These are phyloP conservation scores for Trypanosoma lewisi DNA, from an alignment of 208 protist species.

Conservation along the genomic window DNA sequence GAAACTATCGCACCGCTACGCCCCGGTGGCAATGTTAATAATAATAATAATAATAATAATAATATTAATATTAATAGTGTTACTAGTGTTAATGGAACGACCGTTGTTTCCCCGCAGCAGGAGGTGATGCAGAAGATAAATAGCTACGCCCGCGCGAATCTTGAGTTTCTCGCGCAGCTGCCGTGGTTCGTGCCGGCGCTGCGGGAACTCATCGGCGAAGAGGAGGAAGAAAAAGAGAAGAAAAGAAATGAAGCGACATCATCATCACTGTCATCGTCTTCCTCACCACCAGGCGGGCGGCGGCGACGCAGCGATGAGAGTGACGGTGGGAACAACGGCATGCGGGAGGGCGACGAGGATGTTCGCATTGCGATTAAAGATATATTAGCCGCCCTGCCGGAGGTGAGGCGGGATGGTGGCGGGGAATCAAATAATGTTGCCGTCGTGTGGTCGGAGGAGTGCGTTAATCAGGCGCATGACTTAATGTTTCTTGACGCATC, in stretches of 20 bases:
- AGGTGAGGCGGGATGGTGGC: neutral
- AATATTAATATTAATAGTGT: neutral
- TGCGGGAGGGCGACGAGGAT: conserved; percentile 54
- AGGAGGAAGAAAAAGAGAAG: conserved; percentile 1
- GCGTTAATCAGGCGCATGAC: conserved; percentile 58
- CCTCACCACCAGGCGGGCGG: neutral
- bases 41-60: conserved; percentile 3
- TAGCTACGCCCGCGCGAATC: conserved; percentile 53
- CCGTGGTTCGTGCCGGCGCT: conserved; percentile 68
- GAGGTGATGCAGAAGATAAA: conserved; percentile 62
- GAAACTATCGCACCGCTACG: conserved; percentile 34
- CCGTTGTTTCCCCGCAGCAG: conserved; percentile 7
- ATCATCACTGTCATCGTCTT: conserved; percentile 17
- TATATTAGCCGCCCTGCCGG: conserved; percentile 61
- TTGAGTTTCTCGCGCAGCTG: conserved; percentile 68
- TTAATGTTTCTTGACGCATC: conserved; percentile 85
- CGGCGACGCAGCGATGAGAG: neutral
- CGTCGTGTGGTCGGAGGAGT: conserved; percentile 41
- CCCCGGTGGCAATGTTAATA: conserved; percentile 18
- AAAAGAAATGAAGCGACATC: no score
- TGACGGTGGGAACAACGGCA: neutral
- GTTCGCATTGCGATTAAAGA: conserved; percentile 72
- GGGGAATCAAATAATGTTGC: neutral
- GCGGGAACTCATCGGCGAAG: conserved; percentile 41
- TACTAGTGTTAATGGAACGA: neutral